Percentiles rank a stretch among this genome's conserved stretches.
These are phyloP conservation scores for Verticillium nubilum DNA, from an alignment of 2,329 filamentous ascomycete species.

Conservation along the genomic window DNA sequence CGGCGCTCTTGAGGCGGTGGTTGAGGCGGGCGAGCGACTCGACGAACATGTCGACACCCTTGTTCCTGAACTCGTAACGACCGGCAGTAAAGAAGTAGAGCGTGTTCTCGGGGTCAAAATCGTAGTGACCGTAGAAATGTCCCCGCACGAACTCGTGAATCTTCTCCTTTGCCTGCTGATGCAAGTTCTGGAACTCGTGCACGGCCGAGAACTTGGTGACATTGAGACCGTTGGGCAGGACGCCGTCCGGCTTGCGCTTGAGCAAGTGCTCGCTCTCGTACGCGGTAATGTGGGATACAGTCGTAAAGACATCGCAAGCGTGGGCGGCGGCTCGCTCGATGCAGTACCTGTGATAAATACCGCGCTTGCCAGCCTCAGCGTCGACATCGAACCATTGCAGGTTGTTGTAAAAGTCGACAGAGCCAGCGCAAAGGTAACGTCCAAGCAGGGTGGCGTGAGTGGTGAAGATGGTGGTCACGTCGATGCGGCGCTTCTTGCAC, in stretches of 20 bases:
- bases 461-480: constrained; percentile 97
- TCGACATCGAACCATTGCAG: constrained; percentile 96
- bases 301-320: constrained; percentile 93
- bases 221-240: constrained; percentile 93
- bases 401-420: constrained; percentile 99
- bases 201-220: constrained; percentile 98
- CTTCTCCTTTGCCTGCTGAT: constrained; percentile 94
- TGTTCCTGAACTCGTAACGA: constrained; percentile 96
- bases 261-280: constrained; percentile 97
- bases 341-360: constrained; percentile 98
- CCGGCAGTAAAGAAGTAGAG: constrained; percentile 97
- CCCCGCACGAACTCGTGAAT: constrained; percentile 97
- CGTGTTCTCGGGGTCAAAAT: constrained; percentile 94
- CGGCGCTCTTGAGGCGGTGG: constrained; percentile 78
- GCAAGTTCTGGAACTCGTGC: constrained; percentile 97
- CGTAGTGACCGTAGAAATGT: constrained; percentile 97
- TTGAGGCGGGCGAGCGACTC: constrained; percentile 93
- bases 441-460: constrained; percentile 95
- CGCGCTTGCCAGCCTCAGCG: constrained; percentile 92
- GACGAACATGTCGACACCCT: constrained; percentile 99
- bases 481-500: constrained; percentile 89
- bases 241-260: constrained; percentile 95
- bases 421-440: constrained; percentile 93
- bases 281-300: constrained; percentile 96
- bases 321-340: constrained; percentile 93